Evolutionary conservation across 805 yeast species (phyloP).

Genomic region (Yamadazyma sp.): DNA sequence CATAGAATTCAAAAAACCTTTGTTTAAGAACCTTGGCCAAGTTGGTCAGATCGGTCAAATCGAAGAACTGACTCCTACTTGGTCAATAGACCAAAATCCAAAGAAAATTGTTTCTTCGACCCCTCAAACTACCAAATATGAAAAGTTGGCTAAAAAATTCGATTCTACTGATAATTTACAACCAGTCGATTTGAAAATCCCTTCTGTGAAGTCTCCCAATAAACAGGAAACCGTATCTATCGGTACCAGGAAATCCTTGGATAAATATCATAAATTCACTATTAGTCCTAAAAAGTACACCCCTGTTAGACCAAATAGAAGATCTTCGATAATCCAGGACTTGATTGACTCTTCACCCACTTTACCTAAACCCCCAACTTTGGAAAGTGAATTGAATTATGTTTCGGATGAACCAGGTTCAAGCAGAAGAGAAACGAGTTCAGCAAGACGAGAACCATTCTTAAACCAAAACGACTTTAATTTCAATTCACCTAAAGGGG

Average conservation of each 20-base stretch:
- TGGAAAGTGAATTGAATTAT: slow-evolving; percentile 28
- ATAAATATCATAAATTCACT: slow-evolving; percentile 26
- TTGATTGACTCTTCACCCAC: slow-evolving; percentile 42
- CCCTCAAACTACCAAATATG: slow-evolving; percentile 7
- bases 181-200: not conserved
- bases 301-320: slow-evolving; percentile 18
- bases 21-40: too few species aligned
- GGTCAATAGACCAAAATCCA: slow-evolving; percentile 26
- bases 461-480: too few species aligned
- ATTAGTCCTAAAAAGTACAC: slow-evolving; percentile 29
- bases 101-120: slow-evolving; percentile 9
- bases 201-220: slow-evolving; percentile 1
- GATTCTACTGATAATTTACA: slow-evolving; percentile 23
- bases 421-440: too few species aligned
- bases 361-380: slow-evolving; percentile 41
- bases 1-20: slow-evolving; percentile 17
- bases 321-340: slow-evolving; percentile 34
- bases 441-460: too few species aligned
- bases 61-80: slow-evolving; percentile 33
- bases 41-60: too few species aligned
- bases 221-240: slow-evolving; percentile 13
- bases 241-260: slow-evolving; percentile 30
- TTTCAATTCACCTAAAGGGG: too few species aligned
- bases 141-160: slow-evolving; percentile 8
- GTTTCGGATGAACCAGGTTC: slow-evolving; percentile 1